Percentiles rank a stretch among this genome's conserved stretches.
Conservation (phyloP, 2,329 filamentous ascomycete species). For the Trichoderma sp. region DNA sequence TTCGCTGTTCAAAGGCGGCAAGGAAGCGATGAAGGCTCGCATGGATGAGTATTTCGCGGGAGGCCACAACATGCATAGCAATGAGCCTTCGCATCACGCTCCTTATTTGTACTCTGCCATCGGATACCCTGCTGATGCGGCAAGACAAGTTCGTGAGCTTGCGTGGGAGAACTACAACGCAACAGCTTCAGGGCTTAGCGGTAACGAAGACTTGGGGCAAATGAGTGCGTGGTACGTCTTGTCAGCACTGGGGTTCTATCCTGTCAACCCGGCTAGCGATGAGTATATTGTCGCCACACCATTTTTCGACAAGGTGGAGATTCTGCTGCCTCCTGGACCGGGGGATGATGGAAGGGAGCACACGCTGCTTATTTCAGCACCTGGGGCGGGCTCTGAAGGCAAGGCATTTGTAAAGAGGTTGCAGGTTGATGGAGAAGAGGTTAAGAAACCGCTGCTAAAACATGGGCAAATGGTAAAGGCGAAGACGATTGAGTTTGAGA, state of each 20-base stretch:
- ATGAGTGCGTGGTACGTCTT: conserved; percentile 57
- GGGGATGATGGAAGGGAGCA: conserved; percentile 20
- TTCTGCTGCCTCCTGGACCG: conserved; percentile 43
- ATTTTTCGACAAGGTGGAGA: conserved; percentile 50
- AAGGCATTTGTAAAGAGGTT: conserved; percentile 46
- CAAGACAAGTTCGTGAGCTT: conserved; percentile 40
- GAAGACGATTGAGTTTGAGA: conserved; percentile 48
- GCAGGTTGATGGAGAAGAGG: conserved; percentile 45
- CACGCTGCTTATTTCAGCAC: conserved; percentile 47
- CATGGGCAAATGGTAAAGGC: conserved; percentile 48
- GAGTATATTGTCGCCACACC: conserved; percentile 52
- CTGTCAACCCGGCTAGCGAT: conserved; percentile 49
- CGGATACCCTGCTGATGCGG: conserved; percentile 45
- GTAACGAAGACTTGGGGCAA: conserved; percentile 54
- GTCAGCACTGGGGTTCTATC: conserved; percentile 52
- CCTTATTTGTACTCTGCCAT: conserved; percentile 52
- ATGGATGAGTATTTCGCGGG: conserved; percentile 51
- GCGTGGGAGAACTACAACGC: conserved; percentile 47
- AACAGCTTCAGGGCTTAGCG: conserved; percentile 50
- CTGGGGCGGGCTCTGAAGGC: conserved; percentile 44
- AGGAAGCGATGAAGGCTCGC: conserved; percentile 44
- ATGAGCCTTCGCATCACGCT: conserved; percentile 53
- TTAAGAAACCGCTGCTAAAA: conserved; percentile 43
- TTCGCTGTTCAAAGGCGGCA: conserved; percentile 44
- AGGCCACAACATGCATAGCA: conserved; percentile 52